Evolutionary conservation across 441 rosid genomes (phyloP).

Genomic region (Omphalea diandra): DNA sequence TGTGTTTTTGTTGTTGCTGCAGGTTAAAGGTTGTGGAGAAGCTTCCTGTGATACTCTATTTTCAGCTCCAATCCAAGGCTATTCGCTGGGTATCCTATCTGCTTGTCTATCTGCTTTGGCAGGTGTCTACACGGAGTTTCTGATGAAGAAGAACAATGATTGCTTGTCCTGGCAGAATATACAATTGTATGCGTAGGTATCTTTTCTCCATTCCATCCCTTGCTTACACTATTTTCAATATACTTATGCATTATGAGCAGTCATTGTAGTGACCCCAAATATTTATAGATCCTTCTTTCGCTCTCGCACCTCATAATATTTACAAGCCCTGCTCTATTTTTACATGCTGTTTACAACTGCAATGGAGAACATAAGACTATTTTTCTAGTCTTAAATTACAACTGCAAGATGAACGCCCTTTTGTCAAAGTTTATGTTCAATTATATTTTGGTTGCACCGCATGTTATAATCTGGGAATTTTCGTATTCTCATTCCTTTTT

Average conservation of each 20-base stretch:
- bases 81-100: slow-evolving; percentile 58
- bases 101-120: slow-evolving; percentile 78
- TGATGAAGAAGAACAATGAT: slow-evolving; percentile 81
- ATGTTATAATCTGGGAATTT: not conserved
- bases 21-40: slow-evolving; percentile 81
- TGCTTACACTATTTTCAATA: not conserved
- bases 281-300: not conserved
- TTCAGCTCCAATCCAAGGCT: slow-evolving; percentile 75
- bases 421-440: not conserved
- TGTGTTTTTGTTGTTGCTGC: slow-evolving; percentile 23
- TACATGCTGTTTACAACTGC: not conserved
- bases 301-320: not conserved
- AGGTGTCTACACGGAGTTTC: slow-evolving; percentile 76
- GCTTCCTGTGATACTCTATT: slow-evolving; percentile 65
- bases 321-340: not conserved
- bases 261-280: not conserved
- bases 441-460: not conserved
- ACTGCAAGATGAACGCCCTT: not conserved
- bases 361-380: not conserved
- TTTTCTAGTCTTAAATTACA: not conserved
- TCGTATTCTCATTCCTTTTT: slow-evolving; percentile 12
- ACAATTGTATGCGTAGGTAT: slow-evolving; percentile 77
- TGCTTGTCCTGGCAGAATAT: slow-evolving; percentile 84
- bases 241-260: not conserved
- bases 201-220: slow-evolving; percentile 29